Percentiles rank a stretch among this genome's conserved stretches.
phyloP scores from a whole-genome alignment of 768 basidiomycete genomes.

The Mycena vitilis region DNA sequence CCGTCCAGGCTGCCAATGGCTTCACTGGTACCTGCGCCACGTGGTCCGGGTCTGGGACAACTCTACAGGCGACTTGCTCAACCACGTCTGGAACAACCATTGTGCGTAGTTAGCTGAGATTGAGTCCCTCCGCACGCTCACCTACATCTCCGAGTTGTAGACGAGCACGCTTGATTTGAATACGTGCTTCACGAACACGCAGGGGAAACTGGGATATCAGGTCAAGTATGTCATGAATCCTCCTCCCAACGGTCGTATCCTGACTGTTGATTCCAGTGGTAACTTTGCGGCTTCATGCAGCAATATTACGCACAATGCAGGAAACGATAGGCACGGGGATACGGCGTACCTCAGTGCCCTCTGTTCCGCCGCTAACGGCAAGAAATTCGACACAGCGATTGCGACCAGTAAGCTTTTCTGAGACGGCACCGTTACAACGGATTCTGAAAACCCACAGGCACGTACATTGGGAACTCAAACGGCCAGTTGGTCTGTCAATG shows the following conservation, averaged over 20 bases:
- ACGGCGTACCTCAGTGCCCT: conserved; percentile 24
- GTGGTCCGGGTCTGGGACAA: conserved; percentile 24
- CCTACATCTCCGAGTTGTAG: neutral
- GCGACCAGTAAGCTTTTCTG: conserved; percentile 21
- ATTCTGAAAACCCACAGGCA: conserved; percentile 5
- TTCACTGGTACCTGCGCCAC: conserved; percentile 18
- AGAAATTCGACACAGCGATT: conserved; percentile 27
- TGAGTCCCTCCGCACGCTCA: neutral
- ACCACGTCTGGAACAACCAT: conserved; percentile 9
- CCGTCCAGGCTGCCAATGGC: conserved; percentile 19
- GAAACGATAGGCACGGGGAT: conserved; percentile 20
- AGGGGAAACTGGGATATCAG: conserved; percentile 20
- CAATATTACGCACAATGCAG: conserved; percentile 24
- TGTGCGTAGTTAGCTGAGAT: neutral
- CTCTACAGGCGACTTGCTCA: conserved; percentile 19
- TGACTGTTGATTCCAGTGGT: conserved; percentile 13
- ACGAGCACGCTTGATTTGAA: conserved; percentile 23
- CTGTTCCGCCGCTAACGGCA: conserved; percentile 13
- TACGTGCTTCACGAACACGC: conserved; percentile 28
- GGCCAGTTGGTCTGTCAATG: conserved; percentile 14
- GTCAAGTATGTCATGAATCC: conserved; percentile 17
- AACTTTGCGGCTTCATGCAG: conserved; percentile 24
- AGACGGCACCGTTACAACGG: conserved; percentile 1
- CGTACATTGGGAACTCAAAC: conserved; percentile 20
- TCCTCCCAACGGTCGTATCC: neutral